phyloP scores from a whole-genome alignment of 129 eudicot species.

The Lactuca saligna region DNA sequence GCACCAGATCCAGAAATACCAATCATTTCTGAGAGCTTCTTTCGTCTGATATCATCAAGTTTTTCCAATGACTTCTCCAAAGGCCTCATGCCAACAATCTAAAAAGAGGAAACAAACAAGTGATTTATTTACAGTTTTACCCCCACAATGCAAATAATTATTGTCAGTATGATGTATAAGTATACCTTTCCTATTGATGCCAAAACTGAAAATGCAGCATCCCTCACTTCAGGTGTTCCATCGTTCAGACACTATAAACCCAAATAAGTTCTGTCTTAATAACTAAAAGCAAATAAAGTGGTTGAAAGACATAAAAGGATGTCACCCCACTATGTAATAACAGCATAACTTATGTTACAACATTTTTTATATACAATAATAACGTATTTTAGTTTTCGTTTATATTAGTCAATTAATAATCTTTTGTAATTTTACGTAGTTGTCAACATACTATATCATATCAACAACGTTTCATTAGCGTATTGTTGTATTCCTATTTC shows the following conservation, averaged over 20 bases:
- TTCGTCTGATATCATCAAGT: conserved; percentile 90
- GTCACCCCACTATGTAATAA: background rate
- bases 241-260: conserved; percentile 84
- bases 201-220: conserved; percentile 96
- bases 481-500: no score
- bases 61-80: conserved; percentile 94
- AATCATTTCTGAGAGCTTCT: conserved; percentile 97
- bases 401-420: no score
- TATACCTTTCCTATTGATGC: conserved; percentile 91
- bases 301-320: background rate
- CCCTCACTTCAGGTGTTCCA: conserved; percentile 99
- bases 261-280: background rate
- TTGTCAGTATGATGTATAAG: background rate
- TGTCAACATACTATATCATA: no score
- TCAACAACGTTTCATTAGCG: no score
- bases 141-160: no score
- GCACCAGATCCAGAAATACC: conserved; percentile 73
- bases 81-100: conserved; percentile 99
- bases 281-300: background rate
- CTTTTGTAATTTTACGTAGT: no score
- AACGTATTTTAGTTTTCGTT: no score
- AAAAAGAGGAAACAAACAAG: conserved; percentile 2
- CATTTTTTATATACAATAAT: no score
- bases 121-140: background rate
- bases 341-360: background rate